Evolutionary conservation across 345 rosid genomes (phyloP), one percentile per base, ranked within the genome.

Genomic region (Pelargonium nanum): DNA sequence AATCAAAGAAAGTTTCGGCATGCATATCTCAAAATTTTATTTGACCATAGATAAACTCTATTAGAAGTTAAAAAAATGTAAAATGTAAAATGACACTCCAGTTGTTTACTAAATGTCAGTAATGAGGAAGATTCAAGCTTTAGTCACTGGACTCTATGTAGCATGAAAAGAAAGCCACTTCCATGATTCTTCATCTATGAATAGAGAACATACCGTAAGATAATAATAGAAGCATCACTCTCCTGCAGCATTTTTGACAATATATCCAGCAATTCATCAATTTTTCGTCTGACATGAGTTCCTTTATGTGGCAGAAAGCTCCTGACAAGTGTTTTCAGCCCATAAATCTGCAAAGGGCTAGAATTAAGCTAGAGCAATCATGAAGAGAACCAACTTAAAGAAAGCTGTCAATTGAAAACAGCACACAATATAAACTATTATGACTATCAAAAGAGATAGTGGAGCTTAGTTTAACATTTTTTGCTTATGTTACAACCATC

Each of bases 241-340:
- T 44, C 77, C 65, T 60, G 81, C 65, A 89, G 72, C 80, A 87
- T 81, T 71, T 79, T 81, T 45, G 67, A 72, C 75, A 92, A 74
- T 70, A 77, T 17, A 24, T 58, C 70, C 65, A 89, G 58, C 71
- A 92, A 71, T 34, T 70, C 79, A 70, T 74, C 66, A 52, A 86
- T 81, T 67, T 80, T 72, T 67, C 78, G 57, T 58, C 65, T 72
- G 70, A 80, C 74, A 26, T 60, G 78, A 72, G 76, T 68, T 59
- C 90, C 85, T 63, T 48, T 77, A 72, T 75, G 78, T 34, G 93
- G 88, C 82, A 87, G 74, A 79, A 89, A 89, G 67, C 95, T 82
- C 79, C 74, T 89, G 63, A 83, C 93, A 58, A 92, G 85, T 56
- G 84, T 70, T 74, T 87, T 92, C 56, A 92, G 83, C 64, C 86